Percentiles rank a stretch among this genome's conserved stretches.
Conservation (phyloP, 2,329 filamentous ascomycete species). For the Trichoderma lentiforme region DNA sequence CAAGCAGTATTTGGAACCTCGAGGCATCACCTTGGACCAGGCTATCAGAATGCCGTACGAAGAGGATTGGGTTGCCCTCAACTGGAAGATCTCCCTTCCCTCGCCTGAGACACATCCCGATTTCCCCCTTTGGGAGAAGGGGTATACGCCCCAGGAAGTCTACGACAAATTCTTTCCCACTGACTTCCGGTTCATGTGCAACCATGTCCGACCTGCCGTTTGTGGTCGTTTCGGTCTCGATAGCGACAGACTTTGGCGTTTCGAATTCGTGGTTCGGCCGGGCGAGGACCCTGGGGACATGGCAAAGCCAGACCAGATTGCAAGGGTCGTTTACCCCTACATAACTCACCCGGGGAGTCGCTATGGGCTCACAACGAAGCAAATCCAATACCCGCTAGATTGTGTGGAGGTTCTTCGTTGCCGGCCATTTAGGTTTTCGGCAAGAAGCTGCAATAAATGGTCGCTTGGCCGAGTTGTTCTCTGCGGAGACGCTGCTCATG, state of each 20-base stretch:
- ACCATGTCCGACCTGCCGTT: conserved; percentile 41
- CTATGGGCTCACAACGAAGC: conserved; percentile 16
- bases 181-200: conserved; percentile 44
- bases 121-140: conserved; percentile 46
- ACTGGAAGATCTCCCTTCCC: conserved; percentile 42
- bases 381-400: conserved; percentile 28
- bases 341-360: conserved; percentile 25
- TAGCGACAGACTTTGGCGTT: conserved; percentile 41
- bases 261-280: conserved; percentile 31
- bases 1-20: conserved; percentile 43
- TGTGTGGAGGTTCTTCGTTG: conserved; percentile 46
- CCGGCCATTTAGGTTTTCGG: conserved; percentile 40
- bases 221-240: conserved; percentile 44
- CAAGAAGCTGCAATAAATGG: conserved; percentile 47
- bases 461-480: conserved; percentile 39
- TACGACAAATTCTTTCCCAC: conserved; percentile 47
- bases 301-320: conserved; percentile 27
- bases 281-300: conserved; percentile 14
- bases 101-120: conserved; percentile 44
- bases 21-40: conserved; percentile 28
- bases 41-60: conserved; percentile 27
- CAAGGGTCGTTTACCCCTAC: conserved; percentile 22
- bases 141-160: conserved; percentile 44
- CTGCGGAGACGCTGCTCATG: conserved; percentile 49
- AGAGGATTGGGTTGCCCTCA: conserved; percentile 47